Percentiles rank a stretch among this genome's conserved stretches.
Evolutionary conservation across 345 rosid genomes (phyloP).

Genomic region (Psidium friedrichsthalianum): DNA sequence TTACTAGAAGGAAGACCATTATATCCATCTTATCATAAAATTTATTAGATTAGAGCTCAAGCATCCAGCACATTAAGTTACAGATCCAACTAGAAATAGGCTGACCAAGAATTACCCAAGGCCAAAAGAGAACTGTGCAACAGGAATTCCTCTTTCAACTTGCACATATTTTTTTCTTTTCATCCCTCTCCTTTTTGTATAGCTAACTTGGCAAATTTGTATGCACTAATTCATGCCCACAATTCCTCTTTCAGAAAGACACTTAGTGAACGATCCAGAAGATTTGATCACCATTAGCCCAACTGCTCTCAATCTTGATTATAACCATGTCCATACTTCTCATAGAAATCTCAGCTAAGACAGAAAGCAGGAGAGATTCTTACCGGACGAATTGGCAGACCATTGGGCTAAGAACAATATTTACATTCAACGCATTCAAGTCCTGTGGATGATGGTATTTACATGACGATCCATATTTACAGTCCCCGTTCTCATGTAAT

Average conservation of each 20-base stretch:
- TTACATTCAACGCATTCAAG: slow-evolving; percentile 26
- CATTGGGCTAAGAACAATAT: slow-evolving; percentile 43
- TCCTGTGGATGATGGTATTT: slow-evolving; percentile 87
- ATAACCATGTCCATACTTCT: not conserved
- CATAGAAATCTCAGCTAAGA: not conserved
- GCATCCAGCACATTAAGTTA: not conserved
- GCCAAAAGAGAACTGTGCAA: not conserved
- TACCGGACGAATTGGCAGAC: slow-evolving; percentile 84
- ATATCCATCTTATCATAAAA: not conserved
- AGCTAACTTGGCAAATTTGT: not conserved
- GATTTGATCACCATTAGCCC: not conserved
- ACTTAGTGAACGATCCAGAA: not conserved
- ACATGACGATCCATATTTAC: slow-evolving; percentile 81
- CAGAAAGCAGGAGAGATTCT: slow-evolving; percentile 12
- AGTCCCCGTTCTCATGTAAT: slow-evolving; percentile 84
- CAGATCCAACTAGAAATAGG: not conserved
- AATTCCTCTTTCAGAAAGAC: not conserved
- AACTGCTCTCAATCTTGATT: not conserved
- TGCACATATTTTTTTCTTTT: not conserved
- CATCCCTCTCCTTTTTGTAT: not conserved
- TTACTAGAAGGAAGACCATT: not conserved
- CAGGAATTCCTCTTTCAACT: not conserved
- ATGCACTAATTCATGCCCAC: not conserved
- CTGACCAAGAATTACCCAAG: not conserved
- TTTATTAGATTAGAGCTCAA: not conserved